These are phyloP conservation scores for Scutellaria minor DNA, from an alignment of 257 asterid species.

Conservation along the genomic window DNA sequence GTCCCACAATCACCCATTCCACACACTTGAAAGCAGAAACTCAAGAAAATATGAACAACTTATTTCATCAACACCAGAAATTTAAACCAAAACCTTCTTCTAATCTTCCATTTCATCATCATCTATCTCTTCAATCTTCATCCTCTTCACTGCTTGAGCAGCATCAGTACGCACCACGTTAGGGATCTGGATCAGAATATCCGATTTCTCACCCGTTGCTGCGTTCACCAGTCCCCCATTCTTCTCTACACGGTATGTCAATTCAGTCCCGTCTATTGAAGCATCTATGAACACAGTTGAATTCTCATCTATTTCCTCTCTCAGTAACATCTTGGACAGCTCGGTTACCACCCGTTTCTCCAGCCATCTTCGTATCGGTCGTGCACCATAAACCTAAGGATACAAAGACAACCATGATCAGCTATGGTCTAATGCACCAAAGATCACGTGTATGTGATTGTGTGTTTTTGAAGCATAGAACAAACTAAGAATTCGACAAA, in stretches of 20 bases:
- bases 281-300: conserved; percentile 78
- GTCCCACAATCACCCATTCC: background rate
- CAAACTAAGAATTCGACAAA: no score
- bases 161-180: conserved; percentile 52
- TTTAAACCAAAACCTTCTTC: background rate
- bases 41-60: background rate
- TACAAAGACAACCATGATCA: background rate
- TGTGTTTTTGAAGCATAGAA: background rate
- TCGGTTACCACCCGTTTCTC: conserved; percentile 87
- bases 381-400: conserved; percentile 77
- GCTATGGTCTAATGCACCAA: background rate
- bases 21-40: background rate
- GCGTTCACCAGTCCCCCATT: conserved; percentile 88
- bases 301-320: conserved; percentile 85
- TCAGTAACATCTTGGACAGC: conserved; percentile 80
- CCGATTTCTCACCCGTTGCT: conserved; percentile 71
- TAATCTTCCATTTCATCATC: conserved; percentile 77
- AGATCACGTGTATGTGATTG: background rate
- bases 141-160: conserved; percentile 77
- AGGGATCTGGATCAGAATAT: conserved; percentile 71
- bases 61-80: background rate
- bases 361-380: conserved; percentile 93
- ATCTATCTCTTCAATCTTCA: conserved; percentile 74
- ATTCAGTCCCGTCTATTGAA: conserved; percentile 41
- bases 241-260: conserved; percentile 70